A percentile compares a stretch with the other conserved stretches of the same genome.
These are phyloP conservation scores for Triglochin maritima DNA, from an alignment of 106 monocot species.

Conservation along the genomic window DNA sequence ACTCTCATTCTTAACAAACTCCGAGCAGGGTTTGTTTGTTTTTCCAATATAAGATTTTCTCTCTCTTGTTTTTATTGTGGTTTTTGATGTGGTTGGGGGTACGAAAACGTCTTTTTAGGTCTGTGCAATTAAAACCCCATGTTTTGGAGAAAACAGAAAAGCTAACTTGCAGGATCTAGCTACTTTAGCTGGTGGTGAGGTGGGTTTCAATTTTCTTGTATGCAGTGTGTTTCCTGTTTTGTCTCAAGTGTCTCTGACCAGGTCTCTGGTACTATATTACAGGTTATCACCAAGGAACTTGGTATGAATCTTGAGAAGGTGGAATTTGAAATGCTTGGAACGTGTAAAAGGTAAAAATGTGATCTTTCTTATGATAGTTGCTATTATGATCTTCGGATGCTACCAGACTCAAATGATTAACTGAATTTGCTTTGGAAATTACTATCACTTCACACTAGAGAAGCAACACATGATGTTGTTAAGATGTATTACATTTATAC, in stretches of 20 bases:
- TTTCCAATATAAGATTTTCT: not conserved
- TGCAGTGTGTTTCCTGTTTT: not conserved
- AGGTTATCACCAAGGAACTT: constrained; percentile 91
- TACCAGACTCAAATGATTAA: no score
- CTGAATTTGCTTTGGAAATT: no score
- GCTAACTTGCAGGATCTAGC: constrained; percentile 74
- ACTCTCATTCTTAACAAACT: constrained; percentile 84
- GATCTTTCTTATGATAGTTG: no score
- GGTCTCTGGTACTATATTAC: not conserved
- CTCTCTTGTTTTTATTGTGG: not conserved
- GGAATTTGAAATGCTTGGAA: constrained; percentile 76
- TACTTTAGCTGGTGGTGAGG: constrained; percentile 64
- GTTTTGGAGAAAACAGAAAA: constrained; percentile 95
- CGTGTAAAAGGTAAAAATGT: constrained; percentile 93
- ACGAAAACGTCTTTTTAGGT: constrained; percentile 35
- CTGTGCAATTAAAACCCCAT: constrained; percentile 91
- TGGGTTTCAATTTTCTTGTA: constrained; percentile 25
- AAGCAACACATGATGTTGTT: not conserved
- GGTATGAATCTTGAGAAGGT: constrained; percentile 98
- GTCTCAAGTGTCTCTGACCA: not conserved
- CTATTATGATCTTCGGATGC: no score
- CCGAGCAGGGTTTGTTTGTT: constrained; percentile 44
- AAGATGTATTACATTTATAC: not conserved
- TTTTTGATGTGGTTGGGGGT: no score
- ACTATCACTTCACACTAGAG: no score